Percentiles rank a stretch among this genome's conserved stretches.
Evolutionary conservation across 2,329 filamentous ascomycete species (phyloP).

Genomic region (Pyrenophora teres): DNA sequence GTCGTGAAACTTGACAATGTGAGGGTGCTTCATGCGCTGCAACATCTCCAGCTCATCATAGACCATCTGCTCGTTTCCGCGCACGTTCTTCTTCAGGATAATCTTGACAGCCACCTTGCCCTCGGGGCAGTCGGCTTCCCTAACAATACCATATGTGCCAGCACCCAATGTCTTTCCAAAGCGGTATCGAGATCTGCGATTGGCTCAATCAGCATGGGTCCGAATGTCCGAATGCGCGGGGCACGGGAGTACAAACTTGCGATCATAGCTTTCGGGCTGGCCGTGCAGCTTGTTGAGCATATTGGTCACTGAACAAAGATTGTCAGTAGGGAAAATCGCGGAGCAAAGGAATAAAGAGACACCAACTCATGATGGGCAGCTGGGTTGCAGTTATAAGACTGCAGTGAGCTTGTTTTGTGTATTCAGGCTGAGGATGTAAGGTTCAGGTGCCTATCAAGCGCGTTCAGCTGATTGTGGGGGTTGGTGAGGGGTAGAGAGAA

Average conservation of each 20-base stretch:
- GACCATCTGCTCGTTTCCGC: slow-evolving; percentile 97
- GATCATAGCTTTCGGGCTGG: slow-evolving; percentile 97
- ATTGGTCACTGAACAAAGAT: slow-evolving; percentile 66
- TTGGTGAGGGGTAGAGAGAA: slow-evolving; percentile 36
- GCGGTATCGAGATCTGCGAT: slow-evolving; percentile 75
- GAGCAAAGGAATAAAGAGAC: slow-evolving; percentile 14
- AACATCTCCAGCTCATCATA: slow-evolving; percentile 96
- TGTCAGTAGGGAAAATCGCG: slow-evolving; percentile 18
- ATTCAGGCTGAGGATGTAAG: slow-evolving; percentile 37
- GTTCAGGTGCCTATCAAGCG: slow-evolving; percentile 36
- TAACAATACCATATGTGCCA: slow-evolving; percentile 96
- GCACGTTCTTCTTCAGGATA: slow-evolving; percentile 99
- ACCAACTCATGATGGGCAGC: slow-evolving; percentile 44
- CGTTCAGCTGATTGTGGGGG: slow-evolving; percentile 36
- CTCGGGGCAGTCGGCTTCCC: slow-evolving; percentile 83
- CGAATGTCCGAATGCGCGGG: slow-evolving; percentile 23
- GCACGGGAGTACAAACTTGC: slow-evolving; percentile 69
- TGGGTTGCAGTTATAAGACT: slow-evolving; percentile 30
- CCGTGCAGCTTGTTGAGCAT: slow-evolving; percentile 97
- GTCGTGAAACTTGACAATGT: slow-evolving; percentile 96
- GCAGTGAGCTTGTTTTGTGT: slow-evolving; percentile 34
- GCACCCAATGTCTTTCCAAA: slow-evolving; percentile 94
- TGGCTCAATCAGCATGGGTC: slow-evolving; percentile 38
- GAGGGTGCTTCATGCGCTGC: slow-evolving; percentile 85
- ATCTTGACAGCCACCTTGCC: slow-evolving; percentile 97